Percentiles rank a stretch among this genome's conserved stretches.
Evolutionary conservation across 2,329 filamentous ascomycete genomes (phyloP).

Genomic region (Setomelanomma holmii): DNA sequence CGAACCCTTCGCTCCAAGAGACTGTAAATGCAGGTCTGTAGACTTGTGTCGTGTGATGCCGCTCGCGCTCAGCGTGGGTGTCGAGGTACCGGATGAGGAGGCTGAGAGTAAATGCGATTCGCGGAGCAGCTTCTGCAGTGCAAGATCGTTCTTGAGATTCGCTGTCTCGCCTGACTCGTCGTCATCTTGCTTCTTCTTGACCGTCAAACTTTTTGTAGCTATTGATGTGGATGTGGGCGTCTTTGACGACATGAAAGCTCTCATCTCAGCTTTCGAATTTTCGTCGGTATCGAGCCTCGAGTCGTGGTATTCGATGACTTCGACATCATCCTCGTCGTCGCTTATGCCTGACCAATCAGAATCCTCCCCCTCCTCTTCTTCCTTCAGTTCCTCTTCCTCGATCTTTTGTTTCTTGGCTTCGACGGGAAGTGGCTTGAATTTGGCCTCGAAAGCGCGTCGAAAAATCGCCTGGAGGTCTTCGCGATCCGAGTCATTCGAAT

Average conservation of each 20-base stretch:
- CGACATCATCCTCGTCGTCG: conserved; percentile 50
- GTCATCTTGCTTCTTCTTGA: conserved; percentile 25
- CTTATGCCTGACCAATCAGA: conserved; percentile 69
- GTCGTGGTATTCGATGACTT: conserved; percentile 53
- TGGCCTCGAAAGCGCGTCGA: conserved; percentile 83
- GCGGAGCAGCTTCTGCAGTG: conserved; percentile 84
- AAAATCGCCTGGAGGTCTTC: conserved; percentile 77
- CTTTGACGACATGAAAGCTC: conserved; percentile 75
- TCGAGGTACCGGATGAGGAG: conserved; percentile 54
- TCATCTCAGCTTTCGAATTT: conserved; percentile 67
- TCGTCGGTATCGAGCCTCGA: conserved; percentile 20
- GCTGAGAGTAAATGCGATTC: conserved; percentile 86
- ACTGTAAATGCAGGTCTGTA: conserved; percentile 81
- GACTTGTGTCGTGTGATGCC: conserved; percentile 82
- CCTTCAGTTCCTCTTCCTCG: conserved; percentile 37
- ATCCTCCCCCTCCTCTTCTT: conserved; percentile 43
- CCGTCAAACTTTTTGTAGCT: conserved; percentile 19
- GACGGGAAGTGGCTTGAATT: conserved; percentile 75
- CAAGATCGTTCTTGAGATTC: conserved; percentile 89
- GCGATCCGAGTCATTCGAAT: conserved; percentile 43
- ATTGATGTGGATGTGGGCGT: conserved; percentile 52
- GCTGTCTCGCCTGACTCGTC: conserved; percentile 64
- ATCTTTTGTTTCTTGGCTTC: conserved; percentile 39
- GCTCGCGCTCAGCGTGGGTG: conserved; percentile 53
- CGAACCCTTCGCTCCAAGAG: conserved; percentile 78